Percentiles rank a stretch among this genome's conserved stretches.
These are phyloP conservation scores for Poterioochromonas sp. DNA, from an alignment of 352 stramenopile species.

Conservation along the genomic window DNA sequence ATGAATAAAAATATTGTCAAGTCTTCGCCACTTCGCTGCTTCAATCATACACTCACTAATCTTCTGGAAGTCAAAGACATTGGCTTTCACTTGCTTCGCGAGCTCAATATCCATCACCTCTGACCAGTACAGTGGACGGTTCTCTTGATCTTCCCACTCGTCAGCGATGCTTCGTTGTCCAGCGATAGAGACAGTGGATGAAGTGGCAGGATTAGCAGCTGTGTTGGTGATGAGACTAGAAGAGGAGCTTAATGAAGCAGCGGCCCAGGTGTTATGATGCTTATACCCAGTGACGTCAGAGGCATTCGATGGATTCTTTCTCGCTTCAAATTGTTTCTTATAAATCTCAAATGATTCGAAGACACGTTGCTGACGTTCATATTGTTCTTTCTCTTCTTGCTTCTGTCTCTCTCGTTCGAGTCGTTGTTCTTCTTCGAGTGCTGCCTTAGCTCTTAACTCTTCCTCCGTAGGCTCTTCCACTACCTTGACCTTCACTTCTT, in stretches of 20 bases:
- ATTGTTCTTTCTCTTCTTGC: neutral
- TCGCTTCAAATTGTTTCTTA: neutral
- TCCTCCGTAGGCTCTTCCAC: neutral
- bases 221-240: too few species aligned
- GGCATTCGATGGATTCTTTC: neutral
- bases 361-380: neutral
- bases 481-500: neutral
- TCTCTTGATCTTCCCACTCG: neutral
- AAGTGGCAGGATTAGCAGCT: neutral
- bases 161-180: neutral
- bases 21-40: neutral
- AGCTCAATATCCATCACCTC: constrained; percentile 16
- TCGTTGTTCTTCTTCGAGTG: neutral
- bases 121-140: constrained; percentile 16
- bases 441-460: neutral
- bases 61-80: constrained; percentile 2
- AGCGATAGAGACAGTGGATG: neutral
- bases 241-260: too few species aligned
- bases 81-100: neutral
- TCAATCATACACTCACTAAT: neutral
- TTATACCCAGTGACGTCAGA: neutral
- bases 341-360: neutral
- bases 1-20: neutral
- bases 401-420: neutral
- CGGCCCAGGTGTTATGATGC: neutral